Evolutionary conservation across 1,139 yeast species (phyloP).

Genomic region (Kodamaea ohmeri): DNA sequence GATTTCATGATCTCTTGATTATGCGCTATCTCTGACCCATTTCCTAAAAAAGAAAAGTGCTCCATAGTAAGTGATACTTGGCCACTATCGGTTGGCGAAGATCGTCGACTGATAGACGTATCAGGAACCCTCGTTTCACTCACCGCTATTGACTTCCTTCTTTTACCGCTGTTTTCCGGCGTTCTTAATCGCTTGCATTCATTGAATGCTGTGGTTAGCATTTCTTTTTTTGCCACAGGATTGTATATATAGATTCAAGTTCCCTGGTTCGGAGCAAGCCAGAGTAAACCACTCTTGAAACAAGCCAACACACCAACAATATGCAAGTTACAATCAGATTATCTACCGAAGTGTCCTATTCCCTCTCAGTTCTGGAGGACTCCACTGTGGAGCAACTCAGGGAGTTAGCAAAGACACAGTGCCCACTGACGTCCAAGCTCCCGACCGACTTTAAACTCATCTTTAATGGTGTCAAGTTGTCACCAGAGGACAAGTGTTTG

Average conservation of each 20-base stretch:
- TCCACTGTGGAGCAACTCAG: constrained; percentile 50
- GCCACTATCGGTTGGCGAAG: background rate
- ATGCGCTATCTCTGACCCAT: constrained; percentile 3
- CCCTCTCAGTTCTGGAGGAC: constrained; percentile 48
- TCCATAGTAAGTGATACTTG: background rate
- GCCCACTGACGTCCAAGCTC: constrained; percentile 32
- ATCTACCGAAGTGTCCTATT: constrained; percentile 40
- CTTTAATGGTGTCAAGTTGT: constrained; percentile 50
- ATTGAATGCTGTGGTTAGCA: constrained; percentile 6
- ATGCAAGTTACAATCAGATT: constrained; percentile 46
- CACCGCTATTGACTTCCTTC: background rate
- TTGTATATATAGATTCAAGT: constrained; percentile 9
- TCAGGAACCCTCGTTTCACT: background rate
- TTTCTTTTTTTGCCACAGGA: constrained; percentile 13
- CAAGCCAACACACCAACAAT: background rate
- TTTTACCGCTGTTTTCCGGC: background rate
- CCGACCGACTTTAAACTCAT: constrained; percentile 49
- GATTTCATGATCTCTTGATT: constrained; percentile 4
- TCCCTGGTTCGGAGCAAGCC: constrained; percentile 2
- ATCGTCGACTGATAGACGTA: background rate
- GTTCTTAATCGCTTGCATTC: background rate
- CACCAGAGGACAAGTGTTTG: constrained; percentile 28
- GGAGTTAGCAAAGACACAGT: constrained; percentile 41
- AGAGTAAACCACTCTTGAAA: background rate
- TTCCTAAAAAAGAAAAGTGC: constrained; percentile 5